These are phyloP conservation scores for Blechomonas ayalai DNA, from an alignment of 208 protist genomes.

Conservation along the genomic window DNA sequence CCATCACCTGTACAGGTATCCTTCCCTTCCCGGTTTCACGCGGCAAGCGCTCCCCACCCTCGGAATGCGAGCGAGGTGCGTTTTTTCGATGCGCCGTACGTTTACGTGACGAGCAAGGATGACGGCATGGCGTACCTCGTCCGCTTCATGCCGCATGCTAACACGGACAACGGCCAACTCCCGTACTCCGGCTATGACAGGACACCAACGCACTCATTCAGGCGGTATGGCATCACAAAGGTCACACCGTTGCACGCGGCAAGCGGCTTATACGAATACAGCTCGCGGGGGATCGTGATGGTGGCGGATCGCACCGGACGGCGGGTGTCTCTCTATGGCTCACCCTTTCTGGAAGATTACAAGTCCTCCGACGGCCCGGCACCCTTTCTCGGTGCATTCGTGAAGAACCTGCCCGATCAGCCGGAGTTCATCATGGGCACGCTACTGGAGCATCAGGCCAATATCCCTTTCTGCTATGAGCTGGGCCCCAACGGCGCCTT, in stretches of 20 bases:
- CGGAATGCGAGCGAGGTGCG: background rate
- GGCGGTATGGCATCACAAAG: conserved; percentile 37
- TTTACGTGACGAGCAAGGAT: conserved; percentile 89
- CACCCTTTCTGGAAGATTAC: conserved; percentile 49
- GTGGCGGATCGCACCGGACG: conserved; percentile 79
- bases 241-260: conserved; percentile 31
- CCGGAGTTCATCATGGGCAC: conserved; percentile 76
- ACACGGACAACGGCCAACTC: conserved; percentile 2
- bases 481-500: conserved; percentile 51
- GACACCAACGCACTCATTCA: conserved; percentile 22
- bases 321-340: conserved; percentile 53
- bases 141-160: conserved; percentile 32
- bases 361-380: conserved; percentile 22
- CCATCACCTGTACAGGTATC: conserved; percentile 82
- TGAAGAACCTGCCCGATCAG: conserved; percentile 70
- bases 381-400: conserved; percentile 60
- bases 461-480: conserved; percentile 86
- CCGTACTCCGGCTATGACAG: conserved; percentile 15
- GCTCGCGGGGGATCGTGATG: conserved; percentile 55
- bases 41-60: background rate
- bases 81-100: conserved; percentile 39
- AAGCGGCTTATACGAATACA: conserved; percentile 84
- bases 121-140: conserved; percentile 75
- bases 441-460: conserved; percentile 65
- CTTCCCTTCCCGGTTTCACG: conserved; percentile 53